phyloP scores from a whole-genome alignment of 352 stramenopile species.

The Peronospora destructor region DNA sequence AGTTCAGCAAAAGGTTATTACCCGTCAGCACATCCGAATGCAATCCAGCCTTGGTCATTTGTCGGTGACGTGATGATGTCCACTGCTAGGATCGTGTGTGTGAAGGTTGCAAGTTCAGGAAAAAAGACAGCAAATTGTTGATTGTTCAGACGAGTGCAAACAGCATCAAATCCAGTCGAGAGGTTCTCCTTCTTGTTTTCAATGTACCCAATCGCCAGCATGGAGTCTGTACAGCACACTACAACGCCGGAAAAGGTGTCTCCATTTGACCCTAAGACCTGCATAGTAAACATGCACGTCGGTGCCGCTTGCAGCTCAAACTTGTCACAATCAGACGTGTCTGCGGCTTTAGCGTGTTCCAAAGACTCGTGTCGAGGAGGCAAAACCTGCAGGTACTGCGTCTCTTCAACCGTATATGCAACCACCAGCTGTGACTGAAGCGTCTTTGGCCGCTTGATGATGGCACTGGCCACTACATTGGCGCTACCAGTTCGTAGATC shows the following conservation, averaged over 20 bases:
- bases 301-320: slow-evolving; percentile 58
- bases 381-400: slow-evolving; percentile 30
- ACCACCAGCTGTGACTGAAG: slow-evolving; percentile 35
- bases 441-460: slow-evolving; percentile 33
- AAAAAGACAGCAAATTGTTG: slow-evolving; percentile 67
- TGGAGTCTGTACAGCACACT: slow-evolving; percentile 47
- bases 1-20: slow-evolving; percentile 9
- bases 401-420: slow-evolving; percentile 39
- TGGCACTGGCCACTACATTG: slow-evolving; percentile 40
- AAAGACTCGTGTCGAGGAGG: slow-evolving; percentile 5
- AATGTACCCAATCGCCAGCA: slow-evolving; percentile 60
- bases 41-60: slow-evolving; percentile 36
- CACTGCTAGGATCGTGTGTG: slow-evolving; percentile 45
- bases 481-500: slow-evolving; percentile 18
- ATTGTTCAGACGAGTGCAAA: slow-evolving; percentile 43
- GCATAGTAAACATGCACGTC: slow-evolving; percentile 42
- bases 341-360: slow-evolving; percentile 7
- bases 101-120: slow-evolving; percentile 55
- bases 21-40: slow-evolving; percentile 68
- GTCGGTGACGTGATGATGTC: slow-evolving; percentile 26
- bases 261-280: slow-evolving; percentile 22
- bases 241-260: slow-evolving; percentile 54
- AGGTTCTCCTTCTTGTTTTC: slow-evolving; percentile 23
- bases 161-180: slow-evolving; percentile 1
- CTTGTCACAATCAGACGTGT: slow-evolving; percentile 18